phyloP scores from a whole-genome alignment of 371 early-diverging fungal species.

The Chytridiales sp. region DNA sequence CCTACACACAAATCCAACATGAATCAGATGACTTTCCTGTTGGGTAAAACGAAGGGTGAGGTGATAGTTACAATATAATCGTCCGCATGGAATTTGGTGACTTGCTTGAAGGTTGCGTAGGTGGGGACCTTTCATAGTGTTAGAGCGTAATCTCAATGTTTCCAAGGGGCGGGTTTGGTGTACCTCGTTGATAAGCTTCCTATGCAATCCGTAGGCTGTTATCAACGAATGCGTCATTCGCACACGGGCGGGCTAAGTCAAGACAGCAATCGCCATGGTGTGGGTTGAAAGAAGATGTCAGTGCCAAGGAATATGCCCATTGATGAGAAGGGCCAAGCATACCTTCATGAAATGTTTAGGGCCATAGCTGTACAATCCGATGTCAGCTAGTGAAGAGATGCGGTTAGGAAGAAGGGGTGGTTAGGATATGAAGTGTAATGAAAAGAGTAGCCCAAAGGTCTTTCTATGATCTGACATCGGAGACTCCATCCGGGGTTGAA shows the following conservation, averaged over 20 bases:
- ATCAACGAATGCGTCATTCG: conserved; percentile 98
- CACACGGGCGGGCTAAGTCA: conserved; percentile 85
- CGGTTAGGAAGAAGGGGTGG: not conserved
- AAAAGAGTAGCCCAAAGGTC: not conserved
- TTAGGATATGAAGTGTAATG: not conserved
- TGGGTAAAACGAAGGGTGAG: not conserved
- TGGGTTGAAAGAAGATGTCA: not conserved
- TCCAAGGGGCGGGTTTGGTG: not conserved
- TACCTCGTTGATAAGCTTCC: conserved; percentile 86
- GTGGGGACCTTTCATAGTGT: conserved; percentile 62
- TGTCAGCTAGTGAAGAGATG: conserved; percentile 31
- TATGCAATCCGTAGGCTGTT: conserved; percentile 91
- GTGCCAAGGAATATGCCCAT: not conserved
- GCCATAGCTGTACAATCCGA: conserved; percentile 59
- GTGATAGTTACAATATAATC: conserved; percentile 87
- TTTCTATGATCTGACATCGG: not conserved
- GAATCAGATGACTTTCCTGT: not conserved
- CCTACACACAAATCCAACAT: conserved; percentile 4
- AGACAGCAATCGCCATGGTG: not conserved
- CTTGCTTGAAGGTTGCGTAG: conserved; percentile 88
- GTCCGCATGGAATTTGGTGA: conserved; percentile 98
- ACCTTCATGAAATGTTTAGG: conserved; percentile 96
- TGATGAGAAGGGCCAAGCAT: not conserved
- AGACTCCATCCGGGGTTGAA: not conserved
- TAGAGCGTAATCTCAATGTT: not conserved